A percentile compares a stretch with the other conserved stretches of the same genome.
phyloP scores from a whole-genome alignment of 768 basidiomycete species.

The Termitomyces titanicus region DNA sequence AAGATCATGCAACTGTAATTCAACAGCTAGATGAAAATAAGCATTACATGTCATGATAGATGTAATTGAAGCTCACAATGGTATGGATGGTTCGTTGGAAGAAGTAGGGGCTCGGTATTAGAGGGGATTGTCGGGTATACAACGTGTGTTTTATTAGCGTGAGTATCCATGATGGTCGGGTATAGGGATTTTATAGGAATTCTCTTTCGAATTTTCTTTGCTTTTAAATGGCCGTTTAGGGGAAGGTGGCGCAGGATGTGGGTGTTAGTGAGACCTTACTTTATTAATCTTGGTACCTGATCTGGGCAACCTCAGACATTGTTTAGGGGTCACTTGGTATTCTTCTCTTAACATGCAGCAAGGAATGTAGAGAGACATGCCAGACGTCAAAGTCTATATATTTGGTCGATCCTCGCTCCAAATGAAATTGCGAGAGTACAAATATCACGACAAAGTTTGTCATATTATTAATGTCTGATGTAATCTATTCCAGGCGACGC shows the following conservation, averaged over 20 bases:
- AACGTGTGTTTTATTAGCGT: background rate
- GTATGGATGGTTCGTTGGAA: background rate
- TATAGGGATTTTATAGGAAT: background rate
- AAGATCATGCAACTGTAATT: constrained; percentile 1
- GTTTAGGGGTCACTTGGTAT: background rate
- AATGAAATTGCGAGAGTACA: no score
- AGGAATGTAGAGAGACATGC: background rate
- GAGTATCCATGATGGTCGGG: background rate
- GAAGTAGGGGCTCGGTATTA: background rate
- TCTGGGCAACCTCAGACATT: background rate
- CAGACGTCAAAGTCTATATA: no score
- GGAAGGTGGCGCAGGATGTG: constrained; percentile 4
- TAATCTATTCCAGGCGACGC: background rate
- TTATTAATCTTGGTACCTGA: background rate
- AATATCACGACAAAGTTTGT: background rate
- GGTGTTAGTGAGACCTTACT: background rate
- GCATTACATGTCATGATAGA: background rate
- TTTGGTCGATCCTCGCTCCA: no score
- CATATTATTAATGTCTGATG: background rate
- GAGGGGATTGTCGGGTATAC: background rate
- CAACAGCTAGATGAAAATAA: background rate
- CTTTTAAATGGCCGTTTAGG: background rate
- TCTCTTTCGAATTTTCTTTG: no score
- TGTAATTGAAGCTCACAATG: background rate
- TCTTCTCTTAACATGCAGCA: background rate